Percentiles rank a stretch among this genome's conserved stretches.
phyloP scores from a whole-genome alignment of 768 basidiomycete species.

The Leccinum uliginosum region DNA sequence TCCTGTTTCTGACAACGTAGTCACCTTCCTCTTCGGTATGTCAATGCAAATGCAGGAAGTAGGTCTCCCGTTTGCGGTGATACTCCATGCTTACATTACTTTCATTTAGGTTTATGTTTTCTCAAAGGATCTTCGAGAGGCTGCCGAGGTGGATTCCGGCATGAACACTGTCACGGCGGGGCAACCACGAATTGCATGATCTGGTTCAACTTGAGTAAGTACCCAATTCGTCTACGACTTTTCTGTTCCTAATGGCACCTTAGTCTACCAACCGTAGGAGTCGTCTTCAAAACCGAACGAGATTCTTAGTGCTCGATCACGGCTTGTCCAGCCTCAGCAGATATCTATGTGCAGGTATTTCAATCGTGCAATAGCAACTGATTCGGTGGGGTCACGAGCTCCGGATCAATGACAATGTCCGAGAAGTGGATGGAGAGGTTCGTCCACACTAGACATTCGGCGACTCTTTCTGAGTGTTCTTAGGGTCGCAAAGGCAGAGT shows the following conservation, averaged over 20 bases:
- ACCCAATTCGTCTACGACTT: too few species aligned
- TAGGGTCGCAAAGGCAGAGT: conserved; percentile 85
- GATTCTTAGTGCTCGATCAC: conserved; percentile 90
- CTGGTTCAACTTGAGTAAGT: conserved; percentile 96
- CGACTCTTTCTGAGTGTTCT: conserved; percentile 1
- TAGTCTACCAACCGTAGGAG: conserved; percentile 90
- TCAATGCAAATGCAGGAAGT: conserved; percentile 96
- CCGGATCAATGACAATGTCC: conserved; percentile 84
- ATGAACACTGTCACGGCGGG: conserved; percentile 85
- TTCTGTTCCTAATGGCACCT: conserved; percentile 9
- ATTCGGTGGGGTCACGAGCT: conserved; percentile 86
- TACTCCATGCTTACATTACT: conserved; percentile 3
- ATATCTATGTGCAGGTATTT: conserved; percentile 89
- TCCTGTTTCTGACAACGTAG: conserved; percentile 81
- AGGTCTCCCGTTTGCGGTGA: neutral
- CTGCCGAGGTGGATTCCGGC: conserved; percentile 93
- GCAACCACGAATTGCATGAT: conserved; percentile 94
- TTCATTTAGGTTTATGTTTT: conserved; percentile 82
- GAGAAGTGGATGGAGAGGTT: conserved; percentile 87
- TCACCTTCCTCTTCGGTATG: conserved; percentile 96
- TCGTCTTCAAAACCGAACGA: conserved; percentile 95
- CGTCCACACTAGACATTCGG: conserved; percentile 17
- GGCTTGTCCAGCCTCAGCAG: conserved; percentile 88
- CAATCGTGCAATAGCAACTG: conserved; percentile 78
- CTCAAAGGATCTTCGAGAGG: conserved; percentile 94